These are phyloP conservation scores for Zygotorulaspora chibaensis DNA, from an alignment of 805 yeast species.

Conservation along the genomic window DNA sequence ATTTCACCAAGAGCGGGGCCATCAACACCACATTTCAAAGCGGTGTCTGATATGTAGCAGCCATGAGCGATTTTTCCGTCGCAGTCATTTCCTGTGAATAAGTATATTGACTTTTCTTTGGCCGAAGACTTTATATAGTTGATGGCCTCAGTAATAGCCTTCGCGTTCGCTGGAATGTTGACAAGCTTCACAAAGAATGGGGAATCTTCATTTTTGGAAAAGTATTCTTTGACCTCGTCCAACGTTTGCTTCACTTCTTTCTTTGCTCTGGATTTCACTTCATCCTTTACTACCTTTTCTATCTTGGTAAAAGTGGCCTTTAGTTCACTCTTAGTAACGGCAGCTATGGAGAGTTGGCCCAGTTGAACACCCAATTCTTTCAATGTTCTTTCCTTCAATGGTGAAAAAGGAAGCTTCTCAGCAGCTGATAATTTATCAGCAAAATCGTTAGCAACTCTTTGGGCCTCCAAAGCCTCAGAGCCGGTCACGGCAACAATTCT, in stretches of 20 bases:
- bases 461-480: conserved; percentile 82
- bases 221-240: conserved; percentile 70
- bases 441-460: conserved; percentile 74
- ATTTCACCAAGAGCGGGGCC: conserved; percentile 70
- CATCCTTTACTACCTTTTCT: conserved; percentile 86
- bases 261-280: conserved; percentile 81
- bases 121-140: conserved; percentile 73
- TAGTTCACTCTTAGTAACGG: conserved; percentile 70
- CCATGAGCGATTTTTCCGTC: conserved; percentile 90
- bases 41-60: conserved; percentile 74
- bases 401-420: conserved; percentile 63
- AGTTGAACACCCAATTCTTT: conserved; percentile 82
- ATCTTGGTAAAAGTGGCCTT: conserved; percentile 69
- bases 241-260: conserved; percentile 77
- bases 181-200: conserved; percentile 63
- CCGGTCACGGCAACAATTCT: conserved; percentile 98
- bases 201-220: conserved; percentile 48
- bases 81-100: conserved; percentile 64
- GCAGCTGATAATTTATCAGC: conserved; percentile 55
- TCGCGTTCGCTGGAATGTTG: conserved; percentile 75
- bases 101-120: conserved; percentile 69
- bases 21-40: conserved; percentile 63
- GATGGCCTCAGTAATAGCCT: conserved; percentile 91
- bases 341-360: conserved; percentile 78
- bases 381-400: conserved; percentile 72